phyloP scores from a whole-genome alignment of 2,329 filamentous ascomycete genomes.

The Apiospora koreana region DNA sequence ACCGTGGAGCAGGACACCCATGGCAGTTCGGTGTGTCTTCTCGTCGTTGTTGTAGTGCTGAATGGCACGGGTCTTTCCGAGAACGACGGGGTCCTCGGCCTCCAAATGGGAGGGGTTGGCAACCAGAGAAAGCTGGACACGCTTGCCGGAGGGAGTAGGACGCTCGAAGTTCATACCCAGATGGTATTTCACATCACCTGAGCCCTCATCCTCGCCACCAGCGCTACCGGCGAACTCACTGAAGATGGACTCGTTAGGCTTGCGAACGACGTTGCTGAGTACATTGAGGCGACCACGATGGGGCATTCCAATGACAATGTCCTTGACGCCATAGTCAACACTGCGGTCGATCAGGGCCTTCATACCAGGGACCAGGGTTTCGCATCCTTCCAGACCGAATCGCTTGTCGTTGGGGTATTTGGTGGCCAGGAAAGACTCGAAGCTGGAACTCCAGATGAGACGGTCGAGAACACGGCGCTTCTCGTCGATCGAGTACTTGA shows the following conservation, averaged over 20 bases:
- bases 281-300: constrained; percentile 98
- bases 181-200: constrained; percentile 99
- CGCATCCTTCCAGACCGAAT: constrained; percentile 96
- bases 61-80: constrained; percentile 96
- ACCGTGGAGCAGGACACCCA: constrained; percentile 95
- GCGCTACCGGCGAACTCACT: constrained; percentile 91
- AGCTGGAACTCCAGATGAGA: constrained; percentile 97
- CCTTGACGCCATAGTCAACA: constrained; percentile 97
- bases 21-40: constrained; percentile 81
- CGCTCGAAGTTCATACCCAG: constrained; percentile 99
- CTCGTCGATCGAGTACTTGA: constrained; percentile 97
- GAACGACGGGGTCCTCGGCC: constrained; percentile 95
- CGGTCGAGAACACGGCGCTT: constrained; percentile 97
- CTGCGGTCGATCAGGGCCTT: constrained; percentile 98
- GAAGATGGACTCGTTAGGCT: constrained; percentile 99
- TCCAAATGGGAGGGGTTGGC: constrained; percentile 98
- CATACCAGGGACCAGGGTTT: constrained; percentile 97
- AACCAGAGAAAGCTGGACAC: constrained; percentile 97
- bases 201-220: constrained; percentile 90
- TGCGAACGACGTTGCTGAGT: constrained; percentile 96
- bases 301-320: constrained; percentile 99
- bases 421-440: constrained; percentile 91
- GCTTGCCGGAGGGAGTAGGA: constrained; percentile 96
- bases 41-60: constrained; percentile 99
- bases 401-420: constrained; percentile 99